Evolutionary conservation across 228 moss, liverwort and hornwort genomes (phyloP), one percentile per base, ranked within the genome.

Genomic region (Sphagnum magellanicum): DNA sequence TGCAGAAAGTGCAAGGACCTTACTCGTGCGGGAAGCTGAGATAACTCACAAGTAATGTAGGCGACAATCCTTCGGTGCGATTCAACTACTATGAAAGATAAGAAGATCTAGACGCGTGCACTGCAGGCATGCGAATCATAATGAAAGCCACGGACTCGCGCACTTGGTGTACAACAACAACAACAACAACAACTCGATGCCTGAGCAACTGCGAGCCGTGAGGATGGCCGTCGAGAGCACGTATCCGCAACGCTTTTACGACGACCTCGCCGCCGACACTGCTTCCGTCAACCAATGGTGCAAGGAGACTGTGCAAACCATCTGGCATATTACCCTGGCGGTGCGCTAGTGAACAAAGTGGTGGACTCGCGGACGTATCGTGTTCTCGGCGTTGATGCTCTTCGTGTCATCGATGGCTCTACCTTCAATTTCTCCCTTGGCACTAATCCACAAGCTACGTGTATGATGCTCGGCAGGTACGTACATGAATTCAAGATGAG

Each of bases 271-370:
- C 0, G 49, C 73, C 5, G 85, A 89, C 51, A 75, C 82, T 0
- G 75, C 61, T 0, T 83, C 84, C 15, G 77, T 94, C 55, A 70
- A 68, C 32, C 84, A 89, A 63, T 94, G 89, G 85, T 94, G 86
- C 46, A 59, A 67, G 1, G 78, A 78, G n/a, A 88, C 78, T 0
- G 66, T 91, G 63, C 58, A 71, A 16, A 91, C 88, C 0, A 82
- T 89, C 14, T 89, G 93, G 89, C 83, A 94, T 32, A 89, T 71
- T 89, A 87, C 59, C 93, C 91, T 62, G 91, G 91, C 4, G 84
- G 88, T 13, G 85, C 85, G 49, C 50, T 81, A 3, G 66, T 76
- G 6, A 79, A 76, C 0, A 48, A 16, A 0, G 87, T 88, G 0
- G 88, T 91, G 3, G 73, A 79, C 60, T 48, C 66, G 5, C 10